Conservation (phyloP, 2,329 filamentous ascomycete genomes). For the Neoscytalidium dimidiatum region DNA sequence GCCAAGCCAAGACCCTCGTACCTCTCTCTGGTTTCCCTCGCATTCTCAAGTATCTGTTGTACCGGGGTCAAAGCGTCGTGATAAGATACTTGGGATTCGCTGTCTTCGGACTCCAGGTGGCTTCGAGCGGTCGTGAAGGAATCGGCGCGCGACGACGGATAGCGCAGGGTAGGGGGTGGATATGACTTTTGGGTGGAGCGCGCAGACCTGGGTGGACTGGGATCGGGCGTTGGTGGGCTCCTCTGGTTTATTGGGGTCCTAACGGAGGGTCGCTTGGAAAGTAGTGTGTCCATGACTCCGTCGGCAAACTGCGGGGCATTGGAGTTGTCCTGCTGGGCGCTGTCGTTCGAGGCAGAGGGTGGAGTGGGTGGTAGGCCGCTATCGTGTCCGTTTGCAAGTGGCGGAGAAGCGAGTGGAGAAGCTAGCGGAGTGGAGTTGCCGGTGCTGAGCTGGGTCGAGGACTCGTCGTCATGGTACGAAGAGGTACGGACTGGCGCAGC, state of each 20-base stretch:
- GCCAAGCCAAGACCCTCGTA: constrained; percentile 37
- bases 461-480: constrained; percentile 30
- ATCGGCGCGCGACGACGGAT: constrained; percentile 47
- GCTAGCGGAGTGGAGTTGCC: constrained; percentile 28
- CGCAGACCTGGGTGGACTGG: constrained; percentile 36
- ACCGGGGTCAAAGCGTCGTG: constrained; percentile 32
- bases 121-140: constrained; percentile 51
- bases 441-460: constrained; percentile 28
- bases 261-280: constrained; percentile 40
- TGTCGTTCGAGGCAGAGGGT: constrained; percentile 41
- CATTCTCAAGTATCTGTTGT: constrained; percentile 21
- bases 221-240: constrained; percentile 41
- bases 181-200: constrained; percentile 15
- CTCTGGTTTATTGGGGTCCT: constrained; percentile 45
- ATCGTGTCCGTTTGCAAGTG: constrained; percentile 30
- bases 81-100: constrained; percentile 32
- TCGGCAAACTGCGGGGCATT: constrained; percentile 40
- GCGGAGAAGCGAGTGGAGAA: constrained; percentile 25
- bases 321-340: constrained; percentile 26
- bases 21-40: constrained; percentile 21
- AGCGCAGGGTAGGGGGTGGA: constrained; percentile 28
- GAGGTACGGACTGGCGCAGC: constrained; percentile 28
- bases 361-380: constrained; percentile 48
- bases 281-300: constrained; percentile 40
- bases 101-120: constrained; percentile 37